A percentile compares a stretch with the other conserved stretches of the same genome.
These are phyloP conservation scores for Fusarium anguioides DNA, from an alignment of 2,329 filamentous ascomycete species.

Conservation along the genomic window DNA sequence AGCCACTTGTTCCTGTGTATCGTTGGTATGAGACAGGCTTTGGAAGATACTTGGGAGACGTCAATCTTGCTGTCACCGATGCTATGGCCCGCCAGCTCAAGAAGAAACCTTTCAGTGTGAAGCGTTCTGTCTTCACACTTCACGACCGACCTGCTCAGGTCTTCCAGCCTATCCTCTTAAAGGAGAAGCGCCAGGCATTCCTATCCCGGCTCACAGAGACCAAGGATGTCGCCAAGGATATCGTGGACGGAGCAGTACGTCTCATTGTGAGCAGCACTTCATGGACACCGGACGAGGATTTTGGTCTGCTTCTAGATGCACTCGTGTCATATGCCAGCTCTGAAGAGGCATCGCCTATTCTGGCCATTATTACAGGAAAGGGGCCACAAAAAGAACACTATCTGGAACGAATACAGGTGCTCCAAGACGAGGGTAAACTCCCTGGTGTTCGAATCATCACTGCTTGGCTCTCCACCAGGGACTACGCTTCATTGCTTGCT, in stretches of 20 bases:
- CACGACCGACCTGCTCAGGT: slow-evolving; percentile 88
- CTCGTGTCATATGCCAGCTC: slow-evolving; percentile 76
- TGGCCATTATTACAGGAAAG: slow-evolving; percentile 94
- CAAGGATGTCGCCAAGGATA: slow-evolving; percentile 65
- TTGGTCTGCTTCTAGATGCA: slow-evolving; percentile 85
- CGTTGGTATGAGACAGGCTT: slow-evolving; percentile 81
- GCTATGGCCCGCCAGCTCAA: slow-evolving; percentile 84
- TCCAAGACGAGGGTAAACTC: slow-evolving; percentile 72
- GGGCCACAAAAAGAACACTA: slow-evolving; percentile 86
- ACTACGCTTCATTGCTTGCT: slow-evolving; percentile 87
- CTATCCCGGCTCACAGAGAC: slow-evolving; percentile 75
- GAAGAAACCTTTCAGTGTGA: slow-evolving; percentile 71
- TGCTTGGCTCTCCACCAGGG: slow-evolving; percentile 83
- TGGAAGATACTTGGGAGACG: slow-evolving; percentile 72
- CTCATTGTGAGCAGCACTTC: slow-evolving; percentile 94
- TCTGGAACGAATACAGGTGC: slow-evolving; percentile 69
- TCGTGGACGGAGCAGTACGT: slow-evolving; percentile 68
- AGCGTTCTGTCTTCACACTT: slow-evolving; percentile 74
- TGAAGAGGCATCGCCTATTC: slow-evolving; percentile 68
- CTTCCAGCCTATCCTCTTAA: slow-evolving; percentile 75
- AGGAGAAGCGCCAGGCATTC: slow-evolving; percentile 64
- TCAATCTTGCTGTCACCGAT: slow-evolving; percentile 88
- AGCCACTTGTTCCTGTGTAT: slow-evolving; percentile 82
- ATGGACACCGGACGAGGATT: slow-evolving; percentile 98
- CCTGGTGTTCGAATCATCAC: slow-evolving; percentile 78